Evolutionary conservation across 352 stramenopile genomes (phyloP), one percentile per base, ranked within the genome.

Genomic region (Pythium brachiatum): DNA sequence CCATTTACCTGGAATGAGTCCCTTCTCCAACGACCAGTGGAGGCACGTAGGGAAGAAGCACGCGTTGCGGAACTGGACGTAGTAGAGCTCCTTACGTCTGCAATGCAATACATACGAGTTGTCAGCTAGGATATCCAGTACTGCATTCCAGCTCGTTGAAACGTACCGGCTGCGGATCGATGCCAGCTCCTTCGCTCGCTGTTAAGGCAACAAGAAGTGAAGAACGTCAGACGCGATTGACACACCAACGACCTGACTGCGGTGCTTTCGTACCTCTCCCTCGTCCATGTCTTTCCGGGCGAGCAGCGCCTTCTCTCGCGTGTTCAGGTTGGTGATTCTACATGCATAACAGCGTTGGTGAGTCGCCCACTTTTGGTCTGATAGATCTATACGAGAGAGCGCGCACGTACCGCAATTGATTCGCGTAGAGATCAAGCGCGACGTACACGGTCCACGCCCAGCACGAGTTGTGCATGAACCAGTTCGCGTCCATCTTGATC

Each of bases 11-110:
- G 81, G 78, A 23, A 94, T 75, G 38, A 89, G 73, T 7, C 82
- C 79, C 6, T 79, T 79, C 53, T 92, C 71, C 7, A 86, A 63
- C 52, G 81, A 94, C 86, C 86, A 94, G 65, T 94, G 86, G 15
- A 94, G 68, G 64, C 86, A 93, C 44, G 81, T 83, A 4, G 83
- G 81, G 60, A 88, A 80, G 70, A 83, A 90, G 60, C 82, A 89
- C n/a, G 85, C 80, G 69, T 94, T 93, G 36, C 86, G 81, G 43
- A 92, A 67, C 58, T 93, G 83, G 50, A 88, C 51, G 57, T 83
- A 93, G 69, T 90, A 90, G 0, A 93, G 72, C 64, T 93, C 84
- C 64, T 70, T 78, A 29, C 81, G 78, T 38, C 82, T 89, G 64
- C 13, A 53, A 63, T 27, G 4, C 8, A 3, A 31, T 12, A 56